These are phyloP conservation scores for Solanum microdontum DNA, from an alignment of 257 asterid genomes.

Conservation along the genomic window DNA sequence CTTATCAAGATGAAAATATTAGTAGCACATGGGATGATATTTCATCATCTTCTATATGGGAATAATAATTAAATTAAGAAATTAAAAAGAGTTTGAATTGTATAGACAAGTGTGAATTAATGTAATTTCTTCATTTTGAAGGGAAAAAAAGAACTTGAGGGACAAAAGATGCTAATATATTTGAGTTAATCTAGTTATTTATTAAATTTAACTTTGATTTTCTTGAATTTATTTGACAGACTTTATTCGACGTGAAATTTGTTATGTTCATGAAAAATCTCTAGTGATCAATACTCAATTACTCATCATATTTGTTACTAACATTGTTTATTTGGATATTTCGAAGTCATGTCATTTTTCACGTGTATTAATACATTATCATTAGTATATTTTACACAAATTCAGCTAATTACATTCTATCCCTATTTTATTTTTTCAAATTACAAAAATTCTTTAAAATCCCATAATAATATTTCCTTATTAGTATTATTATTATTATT, in stretches of 20 bases:
- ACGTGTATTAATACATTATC: not conserved
- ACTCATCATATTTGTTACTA: not conserved
- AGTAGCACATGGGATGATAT: not conserved
- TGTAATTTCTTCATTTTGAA: not conserved
- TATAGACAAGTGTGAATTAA: not conserved
- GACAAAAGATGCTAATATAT: not conserved
- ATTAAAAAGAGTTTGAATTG: not conserved
- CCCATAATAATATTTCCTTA: too few species aligned
- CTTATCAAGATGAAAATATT: not conserved
- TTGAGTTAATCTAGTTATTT: not conserved
- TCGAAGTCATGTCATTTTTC: not conserved
- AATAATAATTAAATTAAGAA: not conserved
- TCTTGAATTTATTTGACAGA: not conserved
- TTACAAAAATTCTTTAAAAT: too few species aligned
- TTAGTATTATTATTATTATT: not conserved
- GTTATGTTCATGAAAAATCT: too few species aligned
- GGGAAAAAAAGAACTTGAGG: not conserved
- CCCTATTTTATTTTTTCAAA: too few species aligned
- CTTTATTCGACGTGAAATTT: not conserved
- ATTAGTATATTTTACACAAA: too few species aligned
- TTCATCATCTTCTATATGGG: slow-evolving; percentile 4
- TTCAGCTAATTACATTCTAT: too few species aligned
- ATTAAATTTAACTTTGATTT: not conserved
- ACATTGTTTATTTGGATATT: not conserved
- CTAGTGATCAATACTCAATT: not conserved